Conservation (phyloP, 257 asterid genomes). For the Penstemon barbatus region DNA sequence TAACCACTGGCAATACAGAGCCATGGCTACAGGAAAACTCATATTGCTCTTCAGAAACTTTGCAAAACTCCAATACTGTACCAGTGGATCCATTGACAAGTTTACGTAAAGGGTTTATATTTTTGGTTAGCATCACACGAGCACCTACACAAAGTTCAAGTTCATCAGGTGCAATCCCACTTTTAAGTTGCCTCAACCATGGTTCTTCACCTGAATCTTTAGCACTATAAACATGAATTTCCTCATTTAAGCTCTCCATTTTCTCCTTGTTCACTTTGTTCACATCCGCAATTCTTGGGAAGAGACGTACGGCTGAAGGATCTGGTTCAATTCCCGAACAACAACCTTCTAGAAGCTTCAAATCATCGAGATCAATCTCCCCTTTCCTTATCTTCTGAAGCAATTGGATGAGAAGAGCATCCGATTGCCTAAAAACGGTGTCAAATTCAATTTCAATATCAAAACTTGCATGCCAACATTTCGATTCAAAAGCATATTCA, state of each 20-base stretch:
- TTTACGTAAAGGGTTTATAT: slow-evolving; percentile 36
- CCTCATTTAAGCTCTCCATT: slow-evolving; percentile 40
- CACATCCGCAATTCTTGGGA: slow-evolving; percentile 61
- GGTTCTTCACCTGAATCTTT: slow-evolving; percentile 46
- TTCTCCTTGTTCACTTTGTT: slow-evolving; percentile 48
- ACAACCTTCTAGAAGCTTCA: slow-evolving; percentile 55
- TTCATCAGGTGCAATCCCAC: slow-evolving; percentile 58
- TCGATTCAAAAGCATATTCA: slow-evolving; percentile 62
- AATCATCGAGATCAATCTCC: slow-evolving; percentile 36
- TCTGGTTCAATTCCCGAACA: slow-evolving; percentile 60
- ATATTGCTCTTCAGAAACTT: slow-evolving; percentile 23
- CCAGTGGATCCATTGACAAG: slow-evolving; percentile 84
- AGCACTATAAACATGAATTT: slow-evolving; percentile 48
- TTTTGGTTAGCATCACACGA: slow-evolving; percentile 65
- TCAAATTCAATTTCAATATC: slow-evolving; percentile 61
- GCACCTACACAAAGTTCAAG: slow-evolving; percentile 67
- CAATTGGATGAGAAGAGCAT: slow-evolving; percentile 46
- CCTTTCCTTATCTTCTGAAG: slow-evolving; percentile 68
- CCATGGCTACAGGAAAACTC: slow-evolving; percentile 43
- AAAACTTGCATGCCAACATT: slow-evolving; percentile 61
- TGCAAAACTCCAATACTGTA: slow-evolving; percentile 41
- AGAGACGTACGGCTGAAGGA: slow-evolving; percentile 67
- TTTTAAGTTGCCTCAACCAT: slow-evolving; percentile 50
- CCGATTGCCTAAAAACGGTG: slow-evolving; percentile 63
- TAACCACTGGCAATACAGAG: slow-evolving; percentile 60